phyloP scores from a whole-genome alignment of 306 rosid genomes.

The Vigna nakashimae region DNA sequence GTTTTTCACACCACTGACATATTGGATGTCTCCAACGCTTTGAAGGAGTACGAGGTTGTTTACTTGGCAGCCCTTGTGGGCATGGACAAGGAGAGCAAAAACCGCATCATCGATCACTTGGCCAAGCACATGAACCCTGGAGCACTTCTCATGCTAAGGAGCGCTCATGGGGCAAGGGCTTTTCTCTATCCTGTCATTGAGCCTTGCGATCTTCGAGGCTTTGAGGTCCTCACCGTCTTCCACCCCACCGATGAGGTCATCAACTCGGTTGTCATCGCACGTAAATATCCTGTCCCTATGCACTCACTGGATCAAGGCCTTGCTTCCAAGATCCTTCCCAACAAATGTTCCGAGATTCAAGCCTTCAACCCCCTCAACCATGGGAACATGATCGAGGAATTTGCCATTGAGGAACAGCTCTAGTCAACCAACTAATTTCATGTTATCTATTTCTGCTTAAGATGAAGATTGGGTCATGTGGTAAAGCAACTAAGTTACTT shows the following conservation, averaged over 20 bases:
- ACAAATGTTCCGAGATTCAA: slow-evolving; percentile 70
- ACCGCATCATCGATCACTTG: slow-evolving; percentile 64
- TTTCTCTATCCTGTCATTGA: slow-evolving; percentile 90
- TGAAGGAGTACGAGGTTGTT: slow-evolving; percentile 71
- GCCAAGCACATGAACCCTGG: slow-evolving; percentile 71
- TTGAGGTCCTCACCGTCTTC: slow-evolving; percentile 75
- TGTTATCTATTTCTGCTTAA: slow-evolving; percentile 14
- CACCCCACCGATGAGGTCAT: slow-evolving; percentile 87
- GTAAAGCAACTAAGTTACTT: slow-evolving; percentile 5
- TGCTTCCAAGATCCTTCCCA: slow-evolving; percentile 53
- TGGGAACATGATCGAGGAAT: slow-evolving; percentile 70
- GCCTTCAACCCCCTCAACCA: slow-evolving; percentile 67
- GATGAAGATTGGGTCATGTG: slow-evolving; percentile 23
- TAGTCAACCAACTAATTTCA: not conserved
- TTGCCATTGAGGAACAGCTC: slow-evolving; percentile 60
- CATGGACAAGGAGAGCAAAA: slow-evolving; percentile 72
- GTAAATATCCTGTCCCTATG: slow-evolving; percentile 45
- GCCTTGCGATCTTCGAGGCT: slow-evolving; percentile 66
- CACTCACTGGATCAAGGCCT: slow-evolving; percentile 51
- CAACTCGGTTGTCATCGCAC: slow-evolving; percentile 78
- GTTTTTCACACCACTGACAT: slow-evolving; percentile 72
- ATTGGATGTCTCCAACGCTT: slow-evolving; percentile 55
- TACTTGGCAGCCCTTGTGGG: slow-evolving; percentile 92
- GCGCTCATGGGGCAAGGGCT: slow-evolving; percentile 91
- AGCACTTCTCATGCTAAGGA: slow-evolving; percentile 77